Evolutionary conservation across 768 basidiomycete genomes (phyloP), one percentile per base, ranked within the genome.

Genomic region (Lactarius akahatsu): DNA sequence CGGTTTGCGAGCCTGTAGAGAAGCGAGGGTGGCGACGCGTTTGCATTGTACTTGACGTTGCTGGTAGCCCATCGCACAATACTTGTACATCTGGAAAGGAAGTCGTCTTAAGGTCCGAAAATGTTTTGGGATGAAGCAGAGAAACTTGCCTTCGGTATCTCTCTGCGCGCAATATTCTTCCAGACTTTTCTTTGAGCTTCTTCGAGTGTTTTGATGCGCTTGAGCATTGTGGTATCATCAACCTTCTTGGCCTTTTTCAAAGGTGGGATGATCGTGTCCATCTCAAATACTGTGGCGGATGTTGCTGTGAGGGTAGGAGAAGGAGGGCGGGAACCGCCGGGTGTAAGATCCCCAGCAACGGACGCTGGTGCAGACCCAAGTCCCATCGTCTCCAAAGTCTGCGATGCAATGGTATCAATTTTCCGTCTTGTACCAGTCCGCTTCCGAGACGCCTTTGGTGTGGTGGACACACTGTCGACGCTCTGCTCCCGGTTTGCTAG

Each of bases 101-200:
- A 13, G 32, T 57, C 41, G 41, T 52, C 58, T 69, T 10, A 68
- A 32, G 16, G 30, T 16, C 20, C 16, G 52, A 41, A 50, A 0
- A 23, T 28, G 61, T 9, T 15, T 52, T 64, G 7, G 5, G 15
- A 54, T 20, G 56, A 40, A 8, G 50, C 26, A 52, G 50, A 52
- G 50, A 13, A 40, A 64, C 77, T 65, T 70, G 90, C 94, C 82
- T 92, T 95, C 34, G 88, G 87, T 57, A 96, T 85, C 71, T 96
- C 94, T 71, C 86, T 82, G 69, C 85, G 82, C 1, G 92, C 94
- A 58, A 96, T 94, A 71, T 88, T 92, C 26, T 87, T 88, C 94
- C 94, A 96, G 10, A 94, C 89, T 77, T 93, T 94, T 65, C 85
- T 83, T 78, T 95, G 94, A 0, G 89, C 81, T 71, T 94, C 94